Percentiles rank a stretch among this genome's conserved stretches.
phyloP scores from a whole-genome alignment of 305 asterid species.

The Fraxinus sp. region DNA sequence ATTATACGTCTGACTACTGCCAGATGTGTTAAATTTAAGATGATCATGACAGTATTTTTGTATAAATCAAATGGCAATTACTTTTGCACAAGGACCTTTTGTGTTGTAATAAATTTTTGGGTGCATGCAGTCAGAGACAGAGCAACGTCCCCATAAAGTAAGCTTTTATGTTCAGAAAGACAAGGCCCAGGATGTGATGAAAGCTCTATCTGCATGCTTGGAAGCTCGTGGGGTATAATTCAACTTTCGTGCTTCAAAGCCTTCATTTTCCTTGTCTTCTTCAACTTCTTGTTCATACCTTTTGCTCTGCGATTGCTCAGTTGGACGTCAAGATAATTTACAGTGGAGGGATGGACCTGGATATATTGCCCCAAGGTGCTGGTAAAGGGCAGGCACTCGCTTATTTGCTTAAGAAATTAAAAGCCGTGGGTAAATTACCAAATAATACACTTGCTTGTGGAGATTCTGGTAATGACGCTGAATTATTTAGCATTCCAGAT shows the following conservation, averaged over 20 bases:
- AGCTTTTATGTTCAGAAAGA: constrained; percentile 87
- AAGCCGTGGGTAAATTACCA: constrained; percentile 62
- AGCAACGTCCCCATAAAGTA: constrained; percentile 93
- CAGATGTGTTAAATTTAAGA: constrained; percentile 2
- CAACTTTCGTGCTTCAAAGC: constrained; percentile 15
- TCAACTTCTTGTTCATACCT: constrained; percentile 11
- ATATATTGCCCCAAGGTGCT: constrained; percentile 93
- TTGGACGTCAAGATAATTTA: constrained; percentile 91
- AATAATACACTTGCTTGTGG: constrained; percentile 89
- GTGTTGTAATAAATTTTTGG: constrained; percentile 28
- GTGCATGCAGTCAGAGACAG: constrained; percentile 84
- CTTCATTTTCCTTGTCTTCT: not conserved
- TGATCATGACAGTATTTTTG: not conserved
- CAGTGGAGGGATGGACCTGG: constrained; percentile 97
- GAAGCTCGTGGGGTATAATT: constrained; percentile 75
- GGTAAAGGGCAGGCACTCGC: constrained; percentile 99
- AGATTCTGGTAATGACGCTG: constrained; percentile 99
- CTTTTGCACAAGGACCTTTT: constrained; percentile 17
- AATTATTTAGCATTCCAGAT: constrained; percentile 81
- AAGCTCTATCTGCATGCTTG: constrained; percentile 52
- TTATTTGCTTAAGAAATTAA: constrained; percentile 77
- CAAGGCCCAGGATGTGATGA: constrained; percentile 62
- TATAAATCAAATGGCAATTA: constrained; percentile 3
- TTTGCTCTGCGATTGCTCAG: constrained; percentile 45
- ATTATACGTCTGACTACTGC: not conserved